These are phyloP conservation scores for Gynostemma pentaphyllum DNA, from an alignment of 306 rosid genomes.

Conservation along the genomic window DNA sequence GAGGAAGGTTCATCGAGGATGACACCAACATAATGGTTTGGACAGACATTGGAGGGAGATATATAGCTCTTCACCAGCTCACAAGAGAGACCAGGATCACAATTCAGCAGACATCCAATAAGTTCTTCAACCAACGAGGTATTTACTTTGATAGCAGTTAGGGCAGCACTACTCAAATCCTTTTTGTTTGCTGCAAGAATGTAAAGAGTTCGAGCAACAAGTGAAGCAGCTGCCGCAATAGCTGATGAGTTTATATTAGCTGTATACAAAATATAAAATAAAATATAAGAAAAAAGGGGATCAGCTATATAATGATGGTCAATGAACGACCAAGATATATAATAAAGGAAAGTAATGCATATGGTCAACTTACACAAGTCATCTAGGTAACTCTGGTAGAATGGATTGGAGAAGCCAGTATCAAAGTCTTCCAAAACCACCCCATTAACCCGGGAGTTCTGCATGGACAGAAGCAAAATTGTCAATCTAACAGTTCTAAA, in stretches of 20 bases:
- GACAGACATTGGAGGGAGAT: constrained; percentile 53
- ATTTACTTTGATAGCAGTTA: constrained; percentile 56
- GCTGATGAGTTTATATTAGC: constrained; percentile 81
- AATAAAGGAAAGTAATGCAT: constrained; percentile 4
- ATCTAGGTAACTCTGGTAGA: constrained; percentile 85
- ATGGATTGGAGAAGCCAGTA: constrained; percentile 58
- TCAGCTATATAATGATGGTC: not conserved
- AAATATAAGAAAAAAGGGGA: constrained; percentile 9
- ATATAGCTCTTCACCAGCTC: constrained; percentile 70
- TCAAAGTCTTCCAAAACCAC: constrained; percentile 78
- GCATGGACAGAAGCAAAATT: constrained; percentile 1
- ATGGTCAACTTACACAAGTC: constrained; percentile 44
- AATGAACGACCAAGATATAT: constrained; percentile 1
- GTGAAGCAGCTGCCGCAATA: constrained; percentile 79
- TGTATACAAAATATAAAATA: constrained; percentile 28
- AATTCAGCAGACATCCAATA: constrained; percentile 54
- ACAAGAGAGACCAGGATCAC: constrained; percentile 92
- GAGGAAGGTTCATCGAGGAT: constrained; percentile 64
- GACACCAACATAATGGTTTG: constrained; percentile 87
- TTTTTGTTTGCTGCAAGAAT: constrained; percentile 49
- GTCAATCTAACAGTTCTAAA: not conserved
- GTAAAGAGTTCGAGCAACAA: constrained; percentile 75
- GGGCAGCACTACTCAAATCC: constrained; percentile 33
- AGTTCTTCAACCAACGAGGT: constrained; percentile 73
- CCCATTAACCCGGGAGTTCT: constrained; percentile 53